Evolutionary conservation across 2,329 filamentous ascomycete species (phyloP), one percentile per base, ranked within the genome.

Genomic region (Hirsutella minnesotensis): DNA sequence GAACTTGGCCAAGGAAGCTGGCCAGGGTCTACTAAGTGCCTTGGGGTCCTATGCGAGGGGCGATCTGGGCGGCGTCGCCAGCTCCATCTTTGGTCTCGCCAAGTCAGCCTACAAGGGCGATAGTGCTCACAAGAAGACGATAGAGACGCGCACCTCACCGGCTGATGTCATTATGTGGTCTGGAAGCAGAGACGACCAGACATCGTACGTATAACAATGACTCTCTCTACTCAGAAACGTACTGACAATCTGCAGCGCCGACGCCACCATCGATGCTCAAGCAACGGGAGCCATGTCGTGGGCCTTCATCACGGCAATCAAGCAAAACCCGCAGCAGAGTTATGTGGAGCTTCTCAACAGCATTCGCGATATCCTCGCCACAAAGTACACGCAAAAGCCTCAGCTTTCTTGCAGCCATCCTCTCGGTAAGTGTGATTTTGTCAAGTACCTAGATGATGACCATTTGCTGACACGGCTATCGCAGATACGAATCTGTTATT

Each of bases 131-230:
- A 75, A 94, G 65, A 81, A 79, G 60, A 86, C 89, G 48, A 73
- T 86, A 59, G 76, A 83, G 51, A 96, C 90, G 35, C 94, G 94
- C 68, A 96, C 92, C 15, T 92, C 84, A 43, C 83, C 89, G 1
- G 92, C 92, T 34, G 92, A 98, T 63, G 92, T 98, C 27, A 79
- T 98, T 59, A 94, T 95, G 86, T 95, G 89, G 84, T 94, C 86
- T 47, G 92, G 92, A 44, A 94, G 86, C 68, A 95, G 95, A 65
- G 92, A 98, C 59, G 79, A 82, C 47, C 92, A 96, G 66, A 98
- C 92, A 52, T 89, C 84, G 81, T 69, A 47, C 54, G 64, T 61
- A 4, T 1, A 5, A 8, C 13, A 5, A 4, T 5, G 18, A 9
- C 19, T 18, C 35, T 9, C 18, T 13, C 30, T 12, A 3, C 7